phyloP scores from a whole-genome alignment of 495 filamentous ascomycete genomes.

The Pyrenula aspistea region DNA sequence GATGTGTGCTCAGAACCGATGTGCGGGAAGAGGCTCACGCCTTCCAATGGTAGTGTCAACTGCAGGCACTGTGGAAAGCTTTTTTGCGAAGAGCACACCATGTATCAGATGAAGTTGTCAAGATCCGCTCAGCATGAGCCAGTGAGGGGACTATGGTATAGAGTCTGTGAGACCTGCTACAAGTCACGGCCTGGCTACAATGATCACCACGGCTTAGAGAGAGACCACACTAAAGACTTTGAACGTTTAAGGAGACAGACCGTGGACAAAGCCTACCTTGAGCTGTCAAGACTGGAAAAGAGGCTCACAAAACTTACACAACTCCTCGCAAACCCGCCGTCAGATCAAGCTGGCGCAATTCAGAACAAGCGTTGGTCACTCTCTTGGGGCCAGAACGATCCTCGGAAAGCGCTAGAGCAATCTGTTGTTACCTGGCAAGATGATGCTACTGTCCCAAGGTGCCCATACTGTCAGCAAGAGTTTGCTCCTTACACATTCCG shows the following conservation, averaged over 20 bases:
- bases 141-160: conserved; percentile 81
- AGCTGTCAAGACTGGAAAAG: conserved; percentile 83
- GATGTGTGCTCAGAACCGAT: conserved; percentile 79
- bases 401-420: conserved; percentile 74
- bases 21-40: conserved; percentile 68
- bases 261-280: conserved; percentile 73
- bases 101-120: conserved; percentile 99
- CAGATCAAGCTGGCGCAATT: conserved; percentile 38
- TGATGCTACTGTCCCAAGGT: conserved; percentile 64
- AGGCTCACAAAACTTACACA: conserved; percentile 82
- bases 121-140: conserved; percentile 85
- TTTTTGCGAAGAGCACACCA: conserved; percentile 96
- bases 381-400: conserved; percentile 43
- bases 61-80: conserved; percentile 84
- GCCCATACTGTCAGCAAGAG: conserved; percentile 90
- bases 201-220: conserved; percentile 60
- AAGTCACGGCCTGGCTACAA: conserved; percentile 94
- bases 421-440: conserved; percentile 92
- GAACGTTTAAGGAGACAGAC: conserved; percentile 52
- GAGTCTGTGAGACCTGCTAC: conserved; percentile 96
- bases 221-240: conserved; percentile 63
- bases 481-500: conserved; percentile 83
- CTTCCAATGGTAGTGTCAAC: conserved; percentile 73
- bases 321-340: conserved; percentile 58
- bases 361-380: conserved; percentile 45